Base-by-base conservation (phyloP, 495 filamentous ascomycete species). In the Aspergillus cavernicola region DNA sequence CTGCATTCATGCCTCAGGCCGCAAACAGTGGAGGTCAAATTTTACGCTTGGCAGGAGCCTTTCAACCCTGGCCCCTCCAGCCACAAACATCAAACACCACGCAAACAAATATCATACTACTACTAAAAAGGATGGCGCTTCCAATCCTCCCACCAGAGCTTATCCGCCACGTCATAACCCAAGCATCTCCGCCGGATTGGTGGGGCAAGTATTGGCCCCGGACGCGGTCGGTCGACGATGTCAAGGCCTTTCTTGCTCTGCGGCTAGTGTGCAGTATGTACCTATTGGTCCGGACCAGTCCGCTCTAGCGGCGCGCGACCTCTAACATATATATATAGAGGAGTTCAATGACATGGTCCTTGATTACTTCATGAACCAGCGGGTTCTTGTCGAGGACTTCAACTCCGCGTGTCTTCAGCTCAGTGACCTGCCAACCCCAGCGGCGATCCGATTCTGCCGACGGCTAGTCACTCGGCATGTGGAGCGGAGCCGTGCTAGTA, bases 181-280 rank as follows among this genome's bases (percentile, higher is more conserved):
- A 47, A 26, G 1, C 31, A 15, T 12, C 19, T 10, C 44, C 44
- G 18, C 18, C 8, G 2, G 31, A 47, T 6, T 10, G 19, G 12
- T 47, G 31, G 44, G 31, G 31, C 18, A 36, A 36, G 31, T 47
- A 47, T 16, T 46, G 43, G 44, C 44, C 44, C 12, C 8, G 15
- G 31, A 47, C 29, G 31, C 44, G 20, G 3, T 33, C 28, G 2
- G 43, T 46, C 0, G 10, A 23, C 31, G 29, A 47, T 15, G 44
- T 47, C 31, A 36, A 9, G 31, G 1, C 8, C 10, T 47, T 47
- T 24, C 44, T 47, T 3, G 31, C 18, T 12, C 29, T 47, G 18
- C 6, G 44, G 44, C 44, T 36, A 13, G 31, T 47, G 5, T 47
- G 44, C 44, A 47, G 44, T 47, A 36, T 16, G 44, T 47, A n/a